A percentile compares a stretch with the other conserved stretches of the same genome.
These are phyloP conservation scores for Secale cereale DNA, from an alignment of 176 grass and related monocot species.

Conservation along the genomic window DNA sequence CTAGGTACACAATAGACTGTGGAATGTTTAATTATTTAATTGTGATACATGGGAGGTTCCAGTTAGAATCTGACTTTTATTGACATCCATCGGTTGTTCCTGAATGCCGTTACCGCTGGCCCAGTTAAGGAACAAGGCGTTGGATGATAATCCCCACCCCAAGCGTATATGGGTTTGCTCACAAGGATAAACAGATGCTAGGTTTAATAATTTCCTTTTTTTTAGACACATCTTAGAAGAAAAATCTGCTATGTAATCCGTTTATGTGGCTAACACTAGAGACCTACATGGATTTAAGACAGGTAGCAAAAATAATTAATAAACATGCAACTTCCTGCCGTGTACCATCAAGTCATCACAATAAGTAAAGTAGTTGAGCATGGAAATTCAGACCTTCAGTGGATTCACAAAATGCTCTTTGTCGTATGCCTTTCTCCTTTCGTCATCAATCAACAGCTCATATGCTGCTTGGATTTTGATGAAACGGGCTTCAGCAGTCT, in stretches of 20 bases:
- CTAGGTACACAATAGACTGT: background rate
- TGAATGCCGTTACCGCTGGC: background rate
- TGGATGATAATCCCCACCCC: background rate
- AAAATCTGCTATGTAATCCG: background rate
- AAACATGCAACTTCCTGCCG: background rate
- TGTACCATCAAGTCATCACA: slow-evolving; percentile 5
- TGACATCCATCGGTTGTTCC: background rate
- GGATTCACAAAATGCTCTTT: slow-evolving; percentile 87
- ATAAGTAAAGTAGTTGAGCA: background rate
- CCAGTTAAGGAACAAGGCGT: background rate
- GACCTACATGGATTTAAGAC: background rate
- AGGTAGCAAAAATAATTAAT: background rate
- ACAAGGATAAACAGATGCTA: background rate
- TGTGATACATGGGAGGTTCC: background rate
- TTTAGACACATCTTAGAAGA: background rate
- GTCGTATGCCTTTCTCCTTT: slow-evolving; percentile 76
- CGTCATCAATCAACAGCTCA: slow-evolving; percentile 84
- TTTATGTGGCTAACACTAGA: background rate
- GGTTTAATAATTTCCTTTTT: background rate
- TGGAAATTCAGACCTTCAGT: slow-evolving; percentile 66
- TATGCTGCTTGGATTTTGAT: slow-evolving; percentile 99
- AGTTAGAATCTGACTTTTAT: background rate
- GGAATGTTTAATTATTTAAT: background rate
- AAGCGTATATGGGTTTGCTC: background rate
- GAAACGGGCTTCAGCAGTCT: slow-evolving; percentile 93